Evolutionary conservation across 2,329 filamentous ascomycete genomes (phyloP).

Genomic region (Myriosclerotinia curreyana): DNA sequence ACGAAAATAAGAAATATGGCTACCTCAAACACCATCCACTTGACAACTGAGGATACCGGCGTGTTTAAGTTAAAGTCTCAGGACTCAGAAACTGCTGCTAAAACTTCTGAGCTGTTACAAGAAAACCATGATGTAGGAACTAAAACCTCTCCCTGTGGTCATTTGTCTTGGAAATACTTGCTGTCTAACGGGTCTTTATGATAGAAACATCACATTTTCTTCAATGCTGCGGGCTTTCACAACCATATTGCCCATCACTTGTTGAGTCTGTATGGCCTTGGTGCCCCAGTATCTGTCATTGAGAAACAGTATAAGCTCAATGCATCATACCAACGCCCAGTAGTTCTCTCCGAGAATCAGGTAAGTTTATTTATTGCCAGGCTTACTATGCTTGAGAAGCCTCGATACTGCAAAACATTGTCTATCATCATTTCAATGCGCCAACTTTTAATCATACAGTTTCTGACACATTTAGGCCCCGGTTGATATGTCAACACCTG

Average conservation of each 20-base stretch:
- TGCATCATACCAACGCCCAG: slow-evolving; percentile 61
- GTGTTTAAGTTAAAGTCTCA: slow-evolving; percentile 48
- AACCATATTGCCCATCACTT: slow-evolving; percentile 82
- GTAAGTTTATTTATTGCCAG: neutral
- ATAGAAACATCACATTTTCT: slow-evolving; percentile 74
- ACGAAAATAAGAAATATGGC: slow-evolving; percentile 28
- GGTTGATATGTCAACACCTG: slow-evolving; percentile 48
- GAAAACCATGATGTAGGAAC: slow-evolving; percentile 60
- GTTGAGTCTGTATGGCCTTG: slow-evolving; percentile 72
- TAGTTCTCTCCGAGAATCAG: slow-evolving; percentile 45
- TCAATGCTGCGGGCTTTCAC: slow-evolving; percentile 72
- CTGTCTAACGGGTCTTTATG: slow-evolving; percentile 18
- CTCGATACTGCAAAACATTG: neutral
- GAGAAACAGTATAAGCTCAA: slow-evolving; percentile 64
- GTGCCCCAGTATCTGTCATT: slow-evolving; percentile 59
- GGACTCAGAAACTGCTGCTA: slow-evolving; percentile 58
- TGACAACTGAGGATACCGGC: slow-evolving; percentile 50
- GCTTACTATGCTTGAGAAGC: neutral
- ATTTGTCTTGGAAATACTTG: slow-evolving; percentile 9
- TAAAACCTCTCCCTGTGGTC: neutral
- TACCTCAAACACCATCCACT: slow-evolving; percentile 44
- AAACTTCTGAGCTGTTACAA: slow-evolving; percentile 67
- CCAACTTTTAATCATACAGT: slow-evolving; percentile 37
- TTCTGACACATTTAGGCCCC: slow-evolving; percentile 37
- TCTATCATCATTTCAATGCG: neutral